phyloP scores from a whole-genome alignment of 1,139 yeast genomes.

The Candida tropicalis region DNA sequence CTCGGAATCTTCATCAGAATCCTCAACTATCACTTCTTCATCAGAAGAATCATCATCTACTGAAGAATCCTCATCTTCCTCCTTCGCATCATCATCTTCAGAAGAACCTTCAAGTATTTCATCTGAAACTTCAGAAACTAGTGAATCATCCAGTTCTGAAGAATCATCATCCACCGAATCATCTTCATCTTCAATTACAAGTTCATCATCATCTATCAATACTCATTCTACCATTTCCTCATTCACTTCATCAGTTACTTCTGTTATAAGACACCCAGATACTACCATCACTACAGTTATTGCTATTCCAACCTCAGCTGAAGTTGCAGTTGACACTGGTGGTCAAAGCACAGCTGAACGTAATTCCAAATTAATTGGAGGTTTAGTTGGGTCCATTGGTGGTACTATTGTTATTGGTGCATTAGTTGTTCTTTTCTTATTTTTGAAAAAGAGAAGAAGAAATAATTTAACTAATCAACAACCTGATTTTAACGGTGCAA shows the following conservation, averaged over 20 bases:
- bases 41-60: conserved; percentile 9
- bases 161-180: conserved; percentile 5
- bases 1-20: conserved; percentile 7
- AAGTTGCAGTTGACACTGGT: conserved; percentile 11
- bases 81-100: conserved; percentile 10
- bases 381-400: conserved; percentile 51
- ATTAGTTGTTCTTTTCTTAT: conserved; percentile 39
- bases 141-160: not conserved
- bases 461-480: conserved; percentile 41
- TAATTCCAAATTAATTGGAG: conserved; percentile 47
- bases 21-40: conserved; percentile 10
- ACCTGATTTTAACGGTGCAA: conserved; percentile 43
- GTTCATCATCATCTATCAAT: conserved; percentile 11
- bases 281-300: conserved; percentile 48
- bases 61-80: conserved; percentile 7
- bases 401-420: conserved; percentile 47
- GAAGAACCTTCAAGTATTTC: conserved; percentile 9
- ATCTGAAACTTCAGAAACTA: conserved; percentile 7
- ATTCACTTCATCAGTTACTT: conserved; percentile 18
- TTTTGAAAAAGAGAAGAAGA: conserved; percentile 35
- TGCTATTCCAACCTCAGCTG: conserved; percentile 40
- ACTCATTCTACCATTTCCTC: conserved; percentile 12
- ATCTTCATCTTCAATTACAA: conserved; percentile 7
- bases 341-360: conserved; percentile 22
- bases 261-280: conserved; percentile 24